phyloP scores from a whole-genome alignment of 352 stramenopile species.

The Phytophthora pini region DNA sequence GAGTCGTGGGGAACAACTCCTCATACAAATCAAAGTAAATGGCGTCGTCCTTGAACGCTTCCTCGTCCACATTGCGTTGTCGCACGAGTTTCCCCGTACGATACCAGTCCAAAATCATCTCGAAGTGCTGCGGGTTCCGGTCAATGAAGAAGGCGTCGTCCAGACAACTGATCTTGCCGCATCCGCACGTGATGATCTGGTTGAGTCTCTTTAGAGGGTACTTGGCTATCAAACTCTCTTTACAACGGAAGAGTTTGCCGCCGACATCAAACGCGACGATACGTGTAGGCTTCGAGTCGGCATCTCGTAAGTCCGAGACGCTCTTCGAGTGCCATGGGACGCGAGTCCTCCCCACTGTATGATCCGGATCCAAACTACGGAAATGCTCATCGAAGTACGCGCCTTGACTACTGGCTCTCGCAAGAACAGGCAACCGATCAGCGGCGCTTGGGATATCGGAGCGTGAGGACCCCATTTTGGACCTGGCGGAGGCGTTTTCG shows the following conservation, averaged over 20 bases:
- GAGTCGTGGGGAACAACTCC: constrained; percentile 50
- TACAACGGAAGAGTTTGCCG: constrained; percentile 73
- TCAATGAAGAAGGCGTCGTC: constrained; percentile 73
- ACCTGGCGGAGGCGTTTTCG: neutral
- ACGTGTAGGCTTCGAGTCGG: constrained; percentile 13
- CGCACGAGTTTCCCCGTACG: constrained; percentile 55
- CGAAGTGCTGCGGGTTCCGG: constrained; percentile 74
- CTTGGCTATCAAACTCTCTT: constrained; percentile 66
- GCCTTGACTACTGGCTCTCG: constrained; percentile 20
- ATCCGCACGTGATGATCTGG: constrained; percentile 66
- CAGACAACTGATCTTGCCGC: constrained; percentile 47
- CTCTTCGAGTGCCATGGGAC: constrained; percentile 44
- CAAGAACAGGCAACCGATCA: constrained; percentile 12
- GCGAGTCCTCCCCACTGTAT: constrained; percentile 29
- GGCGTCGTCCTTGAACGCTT: constrained; percentile 60
- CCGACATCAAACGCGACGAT: constrained; percentile 68
- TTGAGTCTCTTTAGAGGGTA: constrained; percentile 66
- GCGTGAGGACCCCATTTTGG: neutral
- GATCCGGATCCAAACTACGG: constrained; percentile 28
- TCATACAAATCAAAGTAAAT: constrained; percentile 75
- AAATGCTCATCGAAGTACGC: constrained; percentile 23
- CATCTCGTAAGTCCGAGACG: constrained; percentile 21
- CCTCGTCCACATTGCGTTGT: constrained; percentile 51
- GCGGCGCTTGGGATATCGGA: neutral
- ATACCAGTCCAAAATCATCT: constrained; percentile 82